Base-by-base conservation (phyloP, 805 yeast genomes). In the Zygosaccharomyces pseudorouxii region DNA sequence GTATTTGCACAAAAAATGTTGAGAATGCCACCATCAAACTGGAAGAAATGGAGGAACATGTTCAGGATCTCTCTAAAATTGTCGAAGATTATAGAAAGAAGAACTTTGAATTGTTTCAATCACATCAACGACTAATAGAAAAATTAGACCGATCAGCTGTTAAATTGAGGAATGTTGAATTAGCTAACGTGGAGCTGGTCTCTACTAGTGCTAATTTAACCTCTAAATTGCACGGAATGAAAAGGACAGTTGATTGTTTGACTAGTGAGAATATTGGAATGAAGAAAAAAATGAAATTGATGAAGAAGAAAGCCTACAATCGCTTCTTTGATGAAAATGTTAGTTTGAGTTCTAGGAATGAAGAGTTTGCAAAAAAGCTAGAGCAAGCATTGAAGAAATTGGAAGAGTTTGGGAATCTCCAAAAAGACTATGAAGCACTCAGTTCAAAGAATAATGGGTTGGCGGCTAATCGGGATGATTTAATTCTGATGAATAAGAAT, bases 251-350 rank as follows among this genome's bases (percentile, higher is more conserved):
- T 14, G 37, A 33, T 14, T 5, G 3, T 14, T 33, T 33, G 19
- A 33, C 37, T 33, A 4, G 20, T 14, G 37, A 28, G 16, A 29
- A 41, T 16, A 11, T 16, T 18, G 14, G 11, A 19, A 19, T 41
- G 28, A 10, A 5, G 6, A 29, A 18, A 8, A 41, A 41, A 29
- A 29, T 41, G 36, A 41, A 19, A 19, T 41, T 25, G n/a, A 29
- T 29, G 37, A 41, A 41, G 19, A 41, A 29, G 23, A 28, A 18
- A 23, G 37, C 12, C 11, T 41, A 41, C 23, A 41, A 23, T 28
- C 44, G 18, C 14, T 41, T 16, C 33, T 41, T 41, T 25, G 44
- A 19, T 8, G 28, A 41, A 29, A 41, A 41, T 12, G 12, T 41
- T 11, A 16, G 7, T 6, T 41, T 41, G 37, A 12, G 25, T 5